Percentiles rank a stretch among this genome's conserved stretches.
phyloP scores from a whole-genome alignment of 1,284 basidiomycete genomes.

The Gomphus bonarii region DNA sequence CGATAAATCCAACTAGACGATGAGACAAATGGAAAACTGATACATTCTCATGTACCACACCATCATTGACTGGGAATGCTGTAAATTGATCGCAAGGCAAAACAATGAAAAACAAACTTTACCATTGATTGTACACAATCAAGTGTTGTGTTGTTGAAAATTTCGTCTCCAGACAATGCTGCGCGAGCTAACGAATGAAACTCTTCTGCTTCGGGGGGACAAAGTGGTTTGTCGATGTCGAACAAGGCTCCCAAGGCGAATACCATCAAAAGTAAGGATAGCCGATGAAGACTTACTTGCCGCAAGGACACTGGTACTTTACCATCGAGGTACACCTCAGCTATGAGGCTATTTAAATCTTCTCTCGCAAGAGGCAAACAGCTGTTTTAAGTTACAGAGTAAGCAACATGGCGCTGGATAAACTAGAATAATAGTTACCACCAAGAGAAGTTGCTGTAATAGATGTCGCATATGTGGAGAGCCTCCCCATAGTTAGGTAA shows the following conservation, averaged over 20 bases:
- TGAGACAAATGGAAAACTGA: not conserved
- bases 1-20: not conserved
- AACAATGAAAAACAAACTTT: not conserved
- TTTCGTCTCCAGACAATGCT: constrained; percentile 25
- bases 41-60: constrained; percentile 12
- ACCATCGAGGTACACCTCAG: constrained; percentile 2
- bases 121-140: constrained; percentile 12
- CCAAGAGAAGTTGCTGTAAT: constrained; percentile 10
- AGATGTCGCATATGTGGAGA: constrained; percentile 4
- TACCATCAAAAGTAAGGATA: constrained; percentile 46
- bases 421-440: not conserved
- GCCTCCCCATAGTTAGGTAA: constrained; percentile 3
- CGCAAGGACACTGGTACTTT: not conserved
- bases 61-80: constrained; percentile 8
- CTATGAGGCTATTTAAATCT: constrained; percentile 1
- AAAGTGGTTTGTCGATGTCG: constrained; percentile 32
- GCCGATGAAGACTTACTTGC: constrained; percentile 24
- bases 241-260: constrained; percentile 42
- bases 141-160: constrained; percentile 10
- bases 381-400: not conserved
- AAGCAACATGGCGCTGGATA: not conserved
- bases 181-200: constrained; percentile 47
- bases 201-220: constrained; percentile 41
- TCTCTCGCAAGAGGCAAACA: constrained; percentile 6
- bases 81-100: not conserved